These are phyloP conservation scores for Lachancea lanzarotensis DNA, from an alignment of 805 yeast species.

Conservation along the genomic window DNA sequence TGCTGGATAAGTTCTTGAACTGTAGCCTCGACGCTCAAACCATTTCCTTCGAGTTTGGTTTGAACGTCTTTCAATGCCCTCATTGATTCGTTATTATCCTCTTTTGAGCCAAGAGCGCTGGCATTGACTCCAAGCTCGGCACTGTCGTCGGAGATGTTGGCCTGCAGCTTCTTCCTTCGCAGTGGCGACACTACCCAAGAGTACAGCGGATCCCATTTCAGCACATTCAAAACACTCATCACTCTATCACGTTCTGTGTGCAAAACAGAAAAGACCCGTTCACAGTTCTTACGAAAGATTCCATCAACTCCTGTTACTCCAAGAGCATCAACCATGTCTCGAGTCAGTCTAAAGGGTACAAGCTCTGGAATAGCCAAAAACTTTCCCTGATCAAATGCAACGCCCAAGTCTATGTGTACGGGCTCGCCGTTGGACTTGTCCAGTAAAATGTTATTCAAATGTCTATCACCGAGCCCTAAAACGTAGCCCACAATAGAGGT, in stretches of 20 bases:
- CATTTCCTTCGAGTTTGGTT: constrained; percentile 58
- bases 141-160: constrained; percentile 20
- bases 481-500: constrained; percentile 83
- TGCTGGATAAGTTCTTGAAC: constrained; percentile 74
- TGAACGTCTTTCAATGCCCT: constrained; percentile 69
- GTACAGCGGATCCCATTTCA: constrained; percentile 88
- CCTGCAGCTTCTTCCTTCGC: constrained; percentile 49
- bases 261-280: constrained; percentile 61
- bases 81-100: constrained; percentile 61
- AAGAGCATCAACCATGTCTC: constrained; percentile 88
- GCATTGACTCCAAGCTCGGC: constrained; percentile 16
- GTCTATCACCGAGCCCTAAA: constrained; percentile 92
- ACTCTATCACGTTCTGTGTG: constrained; percentile 63
- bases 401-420: constrained; percentile 91
- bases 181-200: constrained; percentile 86
- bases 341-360: constrained; percentile 86
- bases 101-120: constrained; percentile 4
- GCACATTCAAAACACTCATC: constrained; percentile 72
- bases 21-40: constrained; percentile 74
- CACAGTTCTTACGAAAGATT: constrained; percentile 63
- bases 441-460: constrained; percentile 81
- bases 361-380: constrained; percentile 80
- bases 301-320: constrained; percentile 87
- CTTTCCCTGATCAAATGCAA: constrained; percentile 92
- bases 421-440: constrained; percentile 85